These are phyloP conservation scores for Aspergillus bertholletiae DNA, from an alignment of 495 filamentous ascomycete species.

Conservation along the genomic window DNA sequence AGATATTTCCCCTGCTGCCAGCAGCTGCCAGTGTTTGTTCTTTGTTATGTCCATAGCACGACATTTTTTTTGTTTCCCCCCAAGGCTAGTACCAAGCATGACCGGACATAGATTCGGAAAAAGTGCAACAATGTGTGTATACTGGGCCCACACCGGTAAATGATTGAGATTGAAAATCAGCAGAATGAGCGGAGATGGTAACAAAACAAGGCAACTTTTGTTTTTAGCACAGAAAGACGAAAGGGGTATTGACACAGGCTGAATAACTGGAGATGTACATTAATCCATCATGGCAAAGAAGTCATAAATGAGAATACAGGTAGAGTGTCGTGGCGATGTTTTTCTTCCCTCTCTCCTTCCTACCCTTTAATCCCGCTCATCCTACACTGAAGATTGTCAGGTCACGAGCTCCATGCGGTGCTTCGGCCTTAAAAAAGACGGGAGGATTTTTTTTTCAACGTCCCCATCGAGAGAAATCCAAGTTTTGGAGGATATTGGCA, in stretches of 20 bases:
- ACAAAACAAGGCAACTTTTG: conserved; percentile 27
- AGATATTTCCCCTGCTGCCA: no score
- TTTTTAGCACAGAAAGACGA: conserved; percentile 3
- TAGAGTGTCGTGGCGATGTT: not conserved
- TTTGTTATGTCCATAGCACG: not conserved
- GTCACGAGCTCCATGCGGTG: not conserved
- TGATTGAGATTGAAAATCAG: not conserved
- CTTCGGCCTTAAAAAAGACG: not conserved
- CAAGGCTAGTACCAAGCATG: not conserved
- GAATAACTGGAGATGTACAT: conserved; percentile 26
- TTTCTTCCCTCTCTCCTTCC: conserved; percentile 7
- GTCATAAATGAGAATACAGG: not conserved
- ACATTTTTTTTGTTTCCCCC: not conserved
- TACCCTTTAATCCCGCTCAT: conserved; percentile 4
- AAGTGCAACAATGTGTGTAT: not conserved
- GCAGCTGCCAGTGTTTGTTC: not conserved
- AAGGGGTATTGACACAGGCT: conserved; percentile 37
- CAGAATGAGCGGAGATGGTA: not conserved
- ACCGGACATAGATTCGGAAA: not conserved
- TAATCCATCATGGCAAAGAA: conserved; percentile 10
- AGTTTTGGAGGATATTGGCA: conserved; percentile 35
- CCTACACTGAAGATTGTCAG: not conserved
- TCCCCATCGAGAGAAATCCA: conserved; percentile 45
- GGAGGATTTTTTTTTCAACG: conserved; percentile 20
- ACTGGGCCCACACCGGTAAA: not conserved